phyloP scores from a whole-genome alignment of 2,329 filamentous ascomycete species.

The Fusarium sp. region DNA sequence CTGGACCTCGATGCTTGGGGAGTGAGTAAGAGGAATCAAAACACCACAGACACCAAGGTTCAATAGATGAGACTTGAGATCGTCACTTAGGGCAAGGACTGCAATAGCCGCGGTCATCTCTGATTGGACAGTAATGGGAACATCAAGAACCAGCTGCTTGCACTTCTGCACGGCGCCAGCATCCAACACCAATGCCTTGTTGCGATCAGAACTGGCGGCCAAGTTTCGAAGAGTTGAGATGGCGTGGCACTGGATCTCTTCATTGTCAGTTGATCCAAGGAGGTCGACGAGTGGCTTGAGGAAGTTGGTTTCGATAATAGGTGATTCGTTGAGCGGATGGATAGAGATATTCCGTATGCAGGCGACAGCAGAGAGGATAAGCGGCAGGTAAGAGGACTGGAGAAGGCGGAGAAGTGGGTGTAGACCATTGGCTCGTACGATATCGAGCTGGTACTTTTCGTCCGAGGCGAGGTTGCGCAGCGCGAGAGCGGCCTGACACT shows the following conservation, averaged over 20 bases:
- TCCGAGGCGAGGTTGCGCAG: slow-evolving; percentile 96
- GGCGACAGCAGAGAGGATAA: slow-evolving; percentile 95
- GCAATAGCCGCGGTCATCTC: slow-evolving; percentile 99
- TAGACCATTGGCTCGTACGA: slow-evolving; percentile 88
- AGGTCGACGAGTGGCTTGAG: slow-evolving; percentile 92
- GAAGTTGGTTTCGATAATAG: slow-evolving; percentile 98
- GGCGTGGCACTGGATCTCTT: slow-evolving; percentile 98
- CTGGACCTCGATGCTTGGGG: slow-evolving; percentile 96
- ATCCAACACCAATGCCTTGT: slow-evolving; percentile 97
- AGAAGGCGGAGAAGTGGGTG: slow-evolving; percentile 87
- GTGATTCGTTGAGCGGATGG: slow-evolving; percentile 95
- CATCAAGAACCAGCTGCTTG: slow-evolving; percentile 94
- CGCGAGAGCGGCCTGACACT: slow-evolving; percentile 95
- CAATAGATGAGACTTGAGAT: slow-evolving; percentile 90
- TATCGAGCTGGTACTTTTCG: slow-evolving; percentile 98
- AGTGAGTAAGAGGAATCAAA: slow-evolving; percentile 92
- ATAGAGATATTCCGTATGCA: slow-evolving; percentile 99
- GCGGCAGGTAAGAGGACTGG: slow-evolving; percentile 92
- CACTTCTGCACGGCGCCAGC: slow-evolving; percentile 98
- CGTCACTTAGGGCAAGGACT: slow-evolving; percentile 93
- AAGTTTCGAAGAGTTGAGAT: slow-evolving; percentile 97
- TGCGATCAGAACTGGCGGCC: slow-evolving; percentile 94
- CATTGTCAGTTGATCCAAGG: slow-evolving; percentile 93
- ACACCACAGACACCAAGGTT: slow-evolving; percentile 96
- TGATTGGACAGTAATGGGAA: slow-evolving; percentile 93